A percentile compares a stretch with the other conserved stretches of the same genome.
Conservation (phyloP, 345 rosid species). For the Hevea brasiliensis region DNA sequence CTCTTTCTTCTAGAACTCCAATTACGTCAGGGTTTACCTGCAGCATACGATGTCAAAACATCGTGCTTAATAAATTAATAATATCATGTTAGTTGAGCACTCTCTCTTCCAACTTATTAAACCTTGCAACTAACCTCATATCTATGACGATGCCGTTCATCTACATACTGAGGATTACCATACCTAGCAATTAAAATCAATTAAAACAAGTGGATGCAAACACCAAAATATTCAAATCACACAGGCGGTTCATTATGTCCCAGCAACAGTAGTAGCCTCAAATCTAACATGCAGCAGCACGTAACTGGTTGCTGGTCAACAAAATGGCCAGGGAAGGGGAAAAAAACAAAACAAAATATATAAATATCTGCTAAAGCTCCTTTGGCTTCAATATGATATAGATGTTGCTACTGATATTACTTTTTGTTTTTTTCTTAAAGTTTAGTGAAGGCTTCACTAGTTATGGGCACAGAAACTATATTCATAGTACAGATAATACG, state of each 20-base stretch:
- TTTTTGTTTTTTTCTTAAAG: background rate
- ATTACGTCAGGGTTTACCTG: slow-evolving; percentile 35
- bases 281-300: background rate
- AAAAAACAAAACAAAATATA: background rate
- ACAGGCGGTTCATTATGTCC: background rate
- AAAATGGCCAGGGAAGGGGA: background rate
- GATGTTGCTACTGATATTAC: background rate
- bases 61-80: background rate
- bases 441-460: background rate
- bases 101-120: background rate
- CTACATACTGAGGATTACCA: slow-evolving; percentile 24
- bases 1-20: slow-evolving; percentile 29
- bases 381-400: background rate
- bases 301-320: background rate
- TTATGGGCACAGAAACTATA: background rate
- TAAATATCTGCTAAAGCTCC: background rate
- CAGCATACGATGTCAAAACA: background rate
- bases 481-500: slow-evolving; percentile 13
- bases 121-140: slow-evolving; percentile 34
- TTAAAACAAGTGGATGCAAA: slow-evolving; percentile 3
- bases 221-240: background rate
- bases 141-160: slow-evolving; percentile 39
- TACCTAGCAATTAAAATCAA: slow-evolving; percentile 21
- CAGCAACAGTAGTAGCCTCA: slow-evolving; percentile 5
- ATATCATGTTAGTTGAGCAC: background rate